Conservation (phyloP, 2,329 filamentous ascomycete species). For the Sarocladium oryzae region DNA sequence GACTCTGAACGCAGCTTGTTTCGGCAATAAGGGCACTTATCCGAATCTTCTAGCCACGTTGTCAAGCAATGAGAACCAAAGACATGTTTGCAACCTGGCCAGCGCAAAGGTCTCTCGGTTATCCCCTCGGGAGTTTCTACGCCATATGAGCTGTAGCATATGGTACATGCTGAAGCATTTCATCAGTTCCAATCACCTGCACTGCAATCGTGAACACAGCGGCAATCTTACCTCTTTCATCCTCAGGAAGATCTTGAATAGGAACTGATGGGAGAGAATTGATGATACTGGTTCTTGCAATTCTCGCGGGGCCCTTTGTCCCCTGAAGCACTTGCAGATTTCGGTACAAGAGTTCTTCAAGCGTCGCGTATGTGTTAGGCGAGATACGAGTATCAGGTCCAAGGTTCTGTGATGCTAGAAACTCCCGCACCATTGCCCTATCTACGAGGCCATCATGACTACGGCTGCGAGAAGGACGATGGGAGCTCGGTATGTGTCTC, state of each 20-base stretch:
- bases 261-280: not conserved
- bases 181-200: not conserved
- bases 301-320: not conserved
- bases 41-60: conserved; percentile 57
- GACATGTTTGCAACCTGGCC: conserved; percentile 57
- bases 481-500: not conserved
- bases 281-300: conserved; percentile 3
- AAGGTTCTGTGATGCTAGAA: not conserved
- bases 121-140: conserved; percentile 50
- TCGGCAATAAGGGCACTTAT: conserved; percentile 59
- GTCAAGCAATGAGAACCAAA: conserved; percentile 60
- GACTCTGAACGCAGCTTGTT: conserved; percentile 51
- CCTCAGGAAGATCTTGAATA: not conserved
- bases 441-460: not conserved
- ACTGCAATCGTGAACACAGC: too few relatives aligned
- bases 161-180: conserved; percentile 45
- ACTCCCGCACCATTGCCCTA: not conserved
- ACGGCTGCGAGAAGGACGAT: not conserved
- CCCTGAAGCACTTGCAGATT: not conserved
- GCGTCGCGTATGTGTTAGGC: not conserved
- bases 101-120: conserved; percentile 47
- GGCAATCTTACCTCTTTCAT: conserved; percentile 14
- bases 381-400: not conserved
- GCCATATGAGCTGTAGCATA: conserved; percentile 60
- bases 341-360: not conserved